Conservation (phyloP, 345 rosid genomes). For the Citrus medica region DNA sequence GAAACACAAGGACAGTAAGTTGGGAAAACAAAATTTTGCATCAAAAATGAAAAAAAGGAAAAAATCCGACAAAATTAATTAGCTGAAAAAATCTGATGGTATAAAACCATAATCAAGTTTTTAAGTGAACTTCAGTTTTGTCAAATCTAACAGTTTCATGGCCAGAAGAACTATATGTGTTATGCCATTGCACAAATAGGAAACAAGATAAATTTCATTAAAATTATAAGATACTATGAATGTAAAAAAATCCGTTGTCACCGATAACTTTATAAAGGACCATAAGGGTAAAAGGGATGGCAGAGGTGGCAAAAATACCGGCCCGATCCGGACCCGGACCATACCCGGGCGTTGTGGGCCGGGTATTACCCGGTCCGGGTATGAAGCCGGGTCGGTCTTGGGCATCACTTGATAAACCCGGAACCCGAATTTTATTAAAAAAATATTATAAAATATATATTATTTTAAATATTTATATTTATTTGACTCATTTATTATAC, state of each 20-base stretch:
- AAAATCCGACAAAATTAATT: neutral
- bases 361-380: no score
- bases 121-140: conserved; percentile 14
- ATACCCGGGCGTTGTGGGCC: no score
- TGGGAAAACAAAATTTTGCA: neutral
- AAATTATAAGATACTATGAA: neutral
- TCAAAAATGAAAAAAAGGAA: neutral
- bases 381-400: no score
- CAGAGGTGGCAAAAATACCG: no score
- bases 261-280: neutral
- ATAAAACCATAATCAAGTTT: neutral
- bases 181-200: neutral
- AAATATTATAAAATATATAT: no score
- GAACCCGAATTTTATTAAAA: no score
- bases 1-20: neutral
- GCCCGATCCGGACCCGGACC: no score
- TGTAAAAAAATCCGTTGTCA: neutral
- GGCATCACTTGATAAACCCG: no score
- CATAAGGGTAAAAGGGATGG: neutral
- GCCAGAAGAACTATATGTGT: neutral
- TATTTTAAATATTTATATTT: no score
- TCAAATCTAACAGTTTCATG: neutral
- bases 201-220: neutral
- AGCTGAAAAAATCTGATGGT: neutral
- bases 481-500: no score